Base-by-base conservation (phyloP, 1,284 basidiomycete genomes). In the Filobasidium uniguttulatum region DNA sequence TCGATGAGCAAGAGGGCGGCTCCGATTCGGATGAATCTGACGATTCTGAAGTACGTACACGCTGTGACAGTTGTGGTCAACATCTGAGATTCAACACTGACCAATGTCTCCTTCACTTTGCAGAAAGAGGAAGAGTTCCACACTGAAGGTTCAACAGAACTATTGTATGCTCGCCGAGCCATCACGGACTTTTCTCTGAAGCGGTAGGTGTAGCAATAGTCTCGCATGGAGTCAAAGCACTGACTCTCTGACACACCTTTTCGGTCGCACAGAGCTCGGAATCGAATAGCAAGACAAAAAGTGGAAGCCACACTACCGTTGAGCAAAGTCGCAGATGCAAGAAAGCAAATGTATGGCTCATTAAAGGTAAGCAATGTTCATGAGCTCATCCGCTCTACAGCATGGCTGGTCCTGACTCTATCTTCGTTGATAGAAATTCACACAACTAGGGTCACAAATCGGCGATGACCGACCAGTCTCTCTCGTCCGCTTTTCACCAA, bases 381-480 rank as follows among this genome's bases (percentile, higher is more conserved):
- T n/a, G n/a, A n/a, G n/a, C n/a, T n/a, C n/a, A n/a, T n/a, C n/a
- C n/a, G n/a, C n/a, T n/a, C n/a, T n/a, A n/a, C n/a, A n/a, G n/a
- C n/a, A n/a, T n/a, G n/a, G n/a, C n/a, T n/a, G n/a, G n/a, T n/a
- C n/a, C n/a, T n/a, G n/a, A n/a, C n/a, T n/a, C n/a, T n/a, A n/a
- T 36, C 34, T 4, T 31, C 31, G 2, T 20, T 33, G 14, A 1
- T 60, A 91, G 85, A 83, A 81, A 63, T 91, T 85, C 66, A 77
- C 82, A 43, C 93, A 88, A 60, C 77, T 97, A 40, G 94, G 94
- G 23, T 96, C 93, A 0, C 94, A 98, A 75, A 89, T 97, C 59
- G 93, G 90, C 46, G 94, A 96, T 63, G 89, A 94, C 56, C 78
- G 94, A 44, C 90, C 93, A 1, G 79, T 98, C 55, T 85, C 89